phyloP scores from a whole-genome alignment of 129 eudicot species.

The Mikania micrantha region DNA sequence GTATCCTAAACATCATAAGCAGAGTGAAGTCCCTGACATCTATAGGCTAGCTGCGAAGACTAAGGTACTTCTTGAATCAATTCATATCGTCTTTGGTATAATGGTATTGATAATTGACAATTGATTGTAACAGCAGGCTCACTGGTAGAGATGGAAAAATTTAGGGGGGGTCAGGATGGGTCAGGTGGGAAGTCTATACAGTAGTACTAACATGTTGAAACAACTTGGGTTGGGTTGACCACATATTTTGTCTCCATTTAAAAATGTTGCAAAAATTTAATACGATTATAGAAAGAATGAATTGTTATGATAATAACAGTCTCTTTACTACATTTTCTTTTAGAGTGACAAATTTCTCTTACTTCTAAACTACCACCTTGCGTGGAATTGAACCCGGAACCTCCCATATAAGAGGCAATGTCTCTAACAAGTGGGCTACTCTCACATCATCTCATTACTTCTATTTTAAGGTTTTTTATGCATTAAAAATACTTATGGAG shows the following conservation, averaged over 20 bases:
- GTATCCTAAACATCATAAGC: constrained; percentile 97
- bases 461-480: not conserved
- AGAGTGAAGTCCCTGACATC: constrained; percentile 83
- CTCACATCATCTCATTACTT: too few species aligned
- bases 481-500: not conserved
- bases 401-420: too few species aligned
- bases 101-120: not conserved
- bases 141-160: not conserved
- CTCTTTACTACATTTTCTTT: too few species aligned
- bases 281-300: not conserved
- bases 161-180: not conserved
- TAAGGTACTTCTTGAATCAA: constrained; percentile 46
- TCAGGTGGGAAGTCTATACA: too few species aligned
- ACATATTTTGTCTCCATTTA: not conserved
- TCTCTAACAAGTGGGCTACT: too few species aligned
- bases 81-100: not conserved
- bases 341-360: too few species aligned
- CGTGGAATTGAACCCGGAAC: too few species aligned
- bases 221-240: not conserved
- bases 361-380: too few species aligned
- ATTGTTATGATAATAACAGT: not conserved
- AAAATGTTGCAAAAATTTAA: not conserved
- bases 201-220: not conserved
- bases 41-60: constrained; percentile 97
- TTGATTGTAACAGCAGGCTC: not conserved